Percentiles rank a stretch among this genome's conserved stretches.
Conservation (phyloP, 1,139 yeast genomes). For the Yamadazyma diddensiae region DNA sequence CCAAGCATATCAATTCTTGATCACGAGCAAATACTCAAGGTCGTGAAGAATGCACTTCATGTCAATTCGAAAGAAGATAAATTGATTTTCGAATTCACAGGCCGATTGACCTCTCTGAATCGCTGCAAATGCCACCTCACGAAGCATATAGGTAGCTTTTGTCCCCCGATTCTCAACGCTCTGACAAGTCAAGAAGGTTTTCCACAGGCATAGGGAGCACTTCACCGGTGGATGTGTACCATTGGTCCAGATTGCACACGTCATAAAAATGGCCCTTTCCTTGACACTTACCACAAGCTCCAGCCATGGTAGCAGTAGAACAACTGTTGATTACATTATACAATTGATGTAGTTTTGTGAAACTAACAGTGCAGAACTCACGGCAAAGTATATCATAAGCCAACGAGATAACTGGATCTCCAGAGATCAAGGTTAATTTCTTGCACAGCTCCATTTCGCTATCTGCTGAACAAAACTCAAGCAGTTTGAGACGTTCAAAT, state of each 20-base stretch:
- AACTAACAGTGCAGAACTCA: background rate
- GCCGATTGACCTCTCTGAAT: no score
- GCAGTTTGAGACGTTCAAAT: background rate
- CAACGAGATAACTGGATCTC: background rate
- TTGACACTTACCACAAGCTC: slow-evolving; percentile 1
- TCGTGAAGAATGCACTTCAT: no score
- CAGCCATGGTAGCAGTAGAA: background rate
- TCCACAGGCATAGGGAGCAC: background rate
- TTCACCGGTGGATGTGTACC: background rate
- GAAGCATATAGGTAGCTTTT: background rate
- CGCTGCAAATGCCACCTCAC: background rate
- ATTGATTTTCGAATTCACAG: no score
- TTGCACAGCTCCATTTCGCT: no score
- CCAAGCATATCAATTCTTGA: no score
- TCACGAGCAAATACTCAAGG: no score
- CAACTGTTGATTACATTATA: background rate
- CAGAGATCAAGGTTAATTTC: background rate
- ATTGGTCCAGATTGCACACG: background rate
- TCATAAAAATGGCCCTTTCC: background rate
- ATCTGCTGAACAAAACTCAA: no score
- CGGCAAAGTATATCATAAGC: background rate
- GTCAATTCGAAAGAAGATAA: no score
- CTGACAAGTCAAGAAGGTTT: background rate
- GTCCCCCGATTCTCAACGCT: background rate
- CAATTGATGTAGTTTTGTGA: background rate